These are phyloP conservation scores for Sporothrix brunneoviolacea DNA, from an alignment of 2,329 filamentous ascomycete genomes.

Conservation along the genomic window DNA sequence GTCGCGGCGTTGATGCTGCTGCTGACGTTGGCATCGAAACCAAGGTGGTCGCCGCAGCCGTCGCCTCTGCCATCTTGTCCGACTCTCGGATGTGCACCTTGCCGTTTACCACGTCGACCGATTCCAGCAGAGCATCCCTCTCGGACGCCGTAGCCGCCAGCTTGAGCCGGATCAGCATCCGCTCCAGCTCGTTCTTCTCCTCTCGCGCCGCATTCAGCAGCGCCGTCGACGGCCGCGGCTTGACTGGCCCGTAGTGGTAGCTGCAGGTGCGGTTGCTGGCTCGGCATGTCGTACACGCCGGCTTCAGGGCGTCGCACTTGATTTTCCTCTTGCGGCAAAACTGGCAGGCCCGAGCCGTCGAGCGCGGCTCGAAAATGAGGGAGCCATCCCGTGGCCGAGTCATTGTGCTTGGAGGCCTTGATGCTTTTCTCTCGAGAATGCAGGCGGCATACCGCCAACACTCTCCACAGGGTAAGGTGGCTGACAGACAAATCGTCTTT, in stretches of 20 bases:
- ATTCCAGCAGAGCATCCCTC: background rate
- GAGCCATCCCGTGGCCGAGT: background rate
- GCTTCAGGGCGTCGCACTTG: conserved; percentile 12
- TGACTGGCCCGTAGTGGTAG: conserved; percentile 8
- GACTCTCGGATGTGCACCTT: conserved; percentile 2
- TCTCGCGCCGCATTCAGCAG: conserved; percentile 10
- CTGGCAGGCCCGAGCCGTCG: conserved; percentile 11
- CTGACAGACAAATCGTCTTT: no score
- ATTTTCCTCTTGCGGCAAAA: conserved; percentile 14
- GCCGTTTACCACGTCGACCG: conserved; percentile 2
- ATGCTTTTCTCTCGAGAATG: no score
- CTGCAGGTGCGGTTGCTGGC: conserved; percentile 11
- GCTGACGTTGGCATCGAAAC: background rate
- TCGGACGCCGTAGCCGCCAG: background rate
- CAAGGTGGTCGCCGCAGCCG: background rate
- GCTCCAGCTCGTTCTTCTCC: conserved; percentile 7
- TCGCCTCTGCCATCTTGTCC: no score
- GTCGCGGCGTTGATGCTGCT: background rate
- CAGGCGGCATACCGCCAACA: no score
- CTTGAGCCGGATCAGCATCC: conserved; percentile 8
- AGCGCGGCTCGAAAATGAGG: background rate
- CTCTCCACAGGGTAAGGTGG: no score
- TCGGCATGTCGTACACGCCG: conserved; percentile 9
- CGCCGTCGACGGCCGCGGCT: conserved; percentile 12
- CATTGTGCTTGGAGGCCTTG: no score